phyloP scores from a whole-genome alignment of 768 basidiomycete genomes.

The Lactarius sanguifluus region DNA sequence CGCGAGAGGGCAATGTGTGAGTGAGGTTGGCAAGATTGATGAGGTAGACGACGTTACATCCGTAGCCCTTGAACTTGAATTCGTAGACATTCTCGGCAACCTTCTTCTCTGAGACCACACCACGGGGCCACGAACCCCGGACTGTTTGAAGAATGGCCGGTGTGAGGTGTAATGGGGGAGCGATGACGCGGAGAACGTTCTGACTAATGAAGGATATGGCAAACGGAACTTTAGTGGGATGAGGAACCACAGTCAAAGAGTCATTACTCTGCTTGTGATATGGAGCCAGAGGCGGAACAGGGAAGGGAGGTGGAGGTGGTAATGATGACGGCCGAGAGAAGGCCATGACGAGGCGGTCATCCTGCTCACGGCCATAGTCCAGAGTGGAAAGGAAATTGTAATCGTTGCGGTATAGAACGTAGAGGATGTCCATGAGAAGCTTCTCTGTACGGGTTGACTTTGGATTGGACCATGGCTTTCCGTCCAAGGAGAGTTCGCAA shows the following conservation, averaged over 20 bases:
- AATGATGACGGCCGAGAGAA: slow-evolving; percentile 55
- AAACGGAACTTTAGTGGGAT: slow-evolving; percentile 44
- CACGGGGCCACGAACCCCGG: slow-evolving; percentile 74
- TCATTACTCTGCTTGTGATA: slow-evolving; percentile 31
- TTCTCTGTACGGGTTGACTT: slow-evolving; percentile 67
- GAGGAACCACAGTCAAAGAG: slow-evolving; percentile 9
- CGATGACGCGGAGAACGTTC: slow-evolving; percentile 68
- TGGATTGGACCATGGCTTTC: slow-evolving; percentile 71
- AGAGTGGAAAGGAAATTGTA: slow-evolving; percentile 65
- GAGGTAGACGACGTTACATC: slow-evolving; percentile 49
- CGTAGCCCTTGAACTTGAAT: slow-evolving; percentile 81
- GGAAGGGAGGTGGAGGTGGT: slow-evolving; percentile 32
- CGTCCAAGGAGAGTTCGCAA: slow-evolving; percentile 64
- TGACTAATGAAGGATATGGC: slow-evolving; percentile 71
- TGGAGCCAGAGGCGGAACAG: slow-evolving; percentile 40
- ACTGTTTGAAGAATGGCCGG: slow-evolving; percentile 82
- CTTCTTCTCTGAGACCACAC: slow-evolving; percentile 76
- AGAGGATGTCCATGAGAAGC: slow-evolving; percentile 65
- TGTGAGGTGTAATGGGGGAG: slow-evolving; percentile 72
- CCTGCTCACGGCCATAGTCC: slow-evolving; percentile 75
- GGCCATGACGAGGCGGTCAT: slow-evolving; percentile 68
- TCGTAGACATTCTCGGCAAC: slow-evolving; percentile 70
- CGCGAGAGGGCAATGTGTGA: slow-evolving; percentile 20
- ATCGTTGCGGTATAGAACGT: slow-evolving; percentile 60
- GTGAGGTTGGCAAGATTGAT: slow-evolving; percentile 24